Percentiles rank a stretch among this genome's conserved stretches.
These are phyloP conservation scores for Fusarium irregulare DNA, from an alignment of 2,329 filamentous ascomycete genomes.

Conservation along the genomic window DNA sequence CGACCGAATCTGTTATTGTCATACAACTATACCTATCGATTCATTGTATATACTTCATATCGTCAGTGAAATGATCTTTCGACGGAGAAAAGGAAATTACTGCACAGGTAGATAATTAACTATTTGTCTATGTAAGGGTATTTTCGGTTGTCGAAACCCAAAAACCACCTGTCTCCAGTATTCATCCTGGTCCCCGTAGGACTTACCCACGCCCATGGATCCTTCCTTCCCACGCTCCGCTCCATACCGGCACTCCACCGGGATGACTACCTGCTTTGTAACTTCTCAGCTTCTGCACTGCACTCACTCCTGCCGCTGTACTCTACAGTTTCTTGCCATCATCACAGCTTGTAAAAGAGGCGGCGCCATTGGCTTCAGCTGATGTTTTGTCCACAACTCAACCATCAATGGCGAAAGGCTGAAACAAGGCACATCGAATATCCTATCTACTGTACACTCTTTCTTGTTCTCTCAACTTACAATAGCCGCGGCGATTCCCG, in stretches of 20 bases:
- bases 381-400: background rate
- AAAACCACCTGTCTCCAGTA: background rate
- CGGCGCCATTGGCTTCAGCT: background rate
- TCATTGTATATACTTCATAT: background rate
- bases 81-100: background rate
- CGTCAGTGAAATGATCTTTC: background rate
- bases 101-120: background rate
- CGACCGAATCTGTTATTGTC: conserved; percentile 6
- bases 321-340: background rate
- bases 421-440: conserved; percentile 11
- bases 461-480: background rate
- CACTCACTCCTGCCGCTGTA: background rate
- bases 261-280: background rate
- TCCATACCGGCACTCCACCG: background rate
- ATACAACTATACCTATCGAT: background rate
- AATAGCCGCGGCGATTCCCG: conserved; percentile 27
- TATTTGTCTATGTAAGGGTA: background rate
- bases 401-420: conserved; percentile 1
- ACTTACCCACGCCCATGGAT: conserved; percentile 3
- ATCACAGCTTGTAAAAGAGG: background rate
- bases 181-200: background rate
- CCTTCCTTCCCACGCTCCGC: background rate
- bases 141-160: background rate
- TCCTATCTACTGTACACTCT: conserved; percentile 8
- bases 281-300: background rate